A percentile compares a stretch with the other conserved stretches of the same genome.
phyloP scores from a whole-genome alignment of 148 eudicot genomes.

The Diospyros lotus region DNA sequence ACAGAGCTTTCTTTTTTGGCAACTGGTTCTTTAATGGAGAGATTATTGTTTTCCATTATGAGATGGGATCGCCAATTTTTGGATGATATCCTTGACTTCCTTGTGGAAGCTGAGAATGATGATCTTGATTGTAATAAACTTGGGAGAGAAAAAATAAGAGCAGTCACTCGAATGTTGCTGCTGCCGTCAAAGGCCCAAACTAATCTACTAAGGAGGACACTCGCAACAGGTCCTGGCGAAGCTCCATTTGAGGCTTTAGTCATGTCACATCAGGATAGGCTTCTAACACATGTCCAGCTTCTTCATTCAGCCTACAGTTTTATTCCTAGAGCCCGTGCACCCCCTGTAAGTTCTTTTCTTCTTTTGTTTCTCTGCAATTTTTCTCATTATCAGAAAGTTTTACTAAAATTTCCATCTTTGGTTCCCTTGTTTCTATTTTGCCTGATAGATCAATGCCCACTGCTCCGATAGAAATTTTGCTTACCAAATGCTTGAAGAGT shows the following conservation, averaged over 20 bases:
- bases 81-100: conserved; percentile 49
- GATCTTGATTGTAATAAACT: conserved; percentile 29
- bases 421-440: conserved; percentile 10
- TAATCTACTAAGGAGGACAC: conserved; percentile 37
- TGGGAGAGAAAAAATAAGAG: conserved; percentile 76
- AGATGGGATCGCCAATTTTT: conserved; percentile 49
- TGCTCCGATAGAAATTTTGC: conserved; percentile 91
- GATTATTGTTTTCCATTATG: conserved; percentile 60
- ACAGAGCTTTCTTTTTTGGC: conserved; percentile 69
- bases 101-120: conserved; percentile 51
- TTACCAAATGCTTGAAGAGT: conserved; percentile 70
- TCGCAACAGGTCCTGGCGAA: conserved; percentile 63
- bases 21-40: conserved; percentile 71
- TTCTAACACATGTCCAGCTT: conserved; percentile 56
- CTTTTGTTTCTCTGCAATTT: neutral
- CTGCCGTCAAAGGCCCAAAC: conserved; percentile 61
- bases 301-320: conserved; percentile 78
- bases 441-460: conserved; percentile 56
- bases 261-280: conserved; percentile 75
- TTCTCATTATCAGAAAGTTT: neutral
- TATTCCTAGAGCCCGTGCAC: conserved; percentile 86
- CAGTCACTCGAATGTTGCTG: conserved; percentile 80
- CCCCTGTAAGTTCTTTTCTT: conserved; percentile 60
- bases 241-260: conserved; percentile 82
- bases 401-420: neutral